phyloP scores from a whole-genome alignment of 2,329 filamentous ascomycete genomes.

The Trichoderma pleuroti region DNA sequence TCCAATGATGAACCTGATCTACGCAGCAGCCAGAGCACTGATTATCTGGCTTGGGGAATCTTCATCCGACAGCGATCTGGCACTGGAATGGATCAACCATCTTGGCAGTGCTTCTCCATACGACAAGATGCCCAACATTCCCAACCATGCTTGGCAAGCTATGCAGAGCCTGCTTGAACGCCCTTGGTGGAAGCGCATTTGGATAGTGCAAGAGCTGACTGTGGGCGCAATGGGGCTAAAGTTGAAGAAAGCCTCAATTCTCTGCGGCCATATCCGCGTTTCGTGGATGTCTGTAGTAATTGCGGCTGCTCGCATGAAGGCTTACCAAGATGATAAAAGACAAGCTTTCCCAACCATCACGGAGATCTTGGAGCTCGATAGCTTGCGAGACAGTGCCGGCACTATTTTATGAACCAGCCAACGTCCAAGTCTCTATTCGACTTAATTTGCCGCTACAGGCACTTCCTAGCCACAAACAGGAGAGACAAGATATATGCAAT shows the following conservation, averaged over 20 bases:
- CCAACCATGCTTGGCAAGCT: neutral
- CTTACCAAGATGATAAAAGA: neutral
- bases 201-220: neutral
- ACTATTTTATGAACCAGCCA: neutral
- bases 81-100: neutral
- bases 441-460: neutral
- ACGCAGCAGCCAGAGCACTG: neutral
- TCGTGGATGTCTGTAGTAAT: neutral
- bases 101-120: neutral
- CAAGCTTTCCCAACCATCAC: neutral
- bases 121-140: neutral
- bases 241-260: neutral
- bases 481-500: slow-evolving; percentile 4
- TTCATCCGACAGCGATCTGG: neutral
- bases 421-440: neutral
- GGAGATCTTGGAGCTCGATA: slow-evolving; percentile 3
- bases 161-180: neutral
- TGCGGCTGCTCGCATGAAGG: neutral
- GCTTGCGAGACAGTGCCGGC: neutral
- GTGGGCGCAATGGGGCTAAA: neutral
- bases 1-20: slow-evolving; percentile 7
- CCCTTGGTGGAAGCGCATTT: slow-evolving; percentile 6
- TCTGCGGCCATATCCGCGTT: neutral
- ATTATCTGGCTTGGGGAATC: neutral
- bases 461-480: neutral